Evolutionary conservation across 164 flowering plant species (phyloP).

Genomic region (Houttuynia cordata): DNA sequence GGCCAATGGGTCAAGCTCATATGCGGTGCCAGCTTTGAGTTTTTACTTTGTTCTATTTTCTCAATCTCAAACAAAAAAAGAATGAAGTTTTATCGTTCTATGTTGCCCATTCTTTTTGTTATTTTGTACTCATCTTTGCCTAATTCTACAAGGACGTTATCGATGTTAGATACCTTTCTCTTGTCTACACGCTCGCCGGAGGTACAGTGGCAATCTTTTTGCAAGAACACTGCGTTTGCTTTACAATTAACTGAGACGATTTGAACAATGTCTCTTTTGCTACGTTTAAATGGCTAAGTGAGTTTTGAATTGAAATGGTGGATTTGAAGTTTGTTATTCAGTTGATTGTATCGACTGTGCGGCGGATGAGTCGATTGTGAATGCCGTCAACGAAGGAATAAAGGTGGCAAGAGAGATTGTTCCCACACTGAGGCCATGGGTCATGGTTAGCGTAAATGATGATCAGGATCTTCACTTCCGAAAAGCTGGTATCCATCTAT

Average conservation of each 20-base stretch:
- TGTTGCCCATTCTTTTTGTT: neutral
- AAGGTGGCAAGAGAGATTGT: slow-evolving; percentile 46
- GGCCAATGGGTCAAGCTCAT: slow-evolving; percentile 89
- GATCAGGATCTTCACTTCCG: slow-evolving; percentile 79
- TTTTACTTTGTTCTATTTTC: slow-evolving; percentile 8
- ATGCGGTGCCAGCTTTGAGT: slow-evolving; percentile 90
- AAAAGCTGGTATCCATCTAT: slow-evolving; percentile 90
- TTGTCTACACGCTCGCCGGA: slow-evolving; percentile 81
- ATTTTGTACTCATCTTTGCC: neutral
- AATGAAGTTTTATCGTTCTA: no score
- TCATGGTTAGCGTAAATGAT: slow-evolving; percentile 81
- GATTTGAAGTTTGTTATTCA: slow-evolving; percentile 11
- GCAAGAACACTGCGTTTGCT: neutral
- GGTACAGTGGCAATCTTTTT: slow-evolving; percentile 19
- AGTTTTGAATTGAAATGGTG: neutral
- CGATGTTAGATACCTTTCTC: slow-evolving; percentile 74
- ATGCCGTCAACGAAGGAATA: slow-evolving; percentile 75
- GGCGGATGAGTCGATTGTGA: slow-evolving; percentile 64
- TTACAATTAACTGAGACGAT: no score
- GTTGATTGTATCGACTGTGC: slow-evolving; percentile 89
- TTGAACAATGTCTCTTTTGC: no score
- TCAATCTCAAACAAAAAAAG: no score
- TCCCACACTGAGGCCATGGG: slow-evolving; percentile 59
- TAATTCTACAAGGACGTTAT: slow-evolving; percentile 39
- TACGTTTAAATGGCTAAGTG: no score